These are phyloP conservation scores for Plasmodium sp. DNA, from an alignment of 169 alveolate genomes.

Conservation along the genomic window DNA sequence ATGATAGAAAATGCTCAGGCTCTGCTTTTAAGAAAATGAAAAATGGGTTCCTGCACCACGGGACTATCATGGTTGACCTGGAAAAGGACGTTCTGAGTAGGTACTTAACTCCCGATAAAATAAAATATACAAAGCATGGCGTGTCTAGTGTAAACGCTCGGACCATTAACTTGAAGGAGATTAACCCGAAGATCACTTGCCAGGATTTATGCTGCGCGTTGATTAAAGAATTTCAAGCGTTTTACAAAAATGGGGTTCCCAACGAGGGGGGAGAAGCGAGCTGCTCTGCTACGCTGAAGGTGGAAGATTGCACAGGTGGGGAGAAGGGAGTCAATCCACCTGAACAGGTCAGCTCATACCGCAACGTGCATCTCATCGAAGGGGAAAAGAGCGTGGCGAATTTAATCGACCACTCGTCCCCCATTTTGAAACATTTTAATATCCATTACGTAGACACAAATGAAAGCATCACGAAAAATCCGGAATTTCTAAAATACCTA, in stretches of 20 bases:
- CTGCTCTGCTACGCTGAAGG: neutral
- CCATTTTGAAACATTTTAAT: neutral
- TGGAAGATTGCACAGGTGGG: neutral
- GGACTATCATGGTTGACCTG: conserved; percentile 89
- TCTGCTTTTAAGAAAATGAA: conserved; percentile 91
- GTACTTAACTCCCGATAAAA: conserved; percentile 89
- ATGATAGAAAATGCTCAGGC: conserved; percentile 91
- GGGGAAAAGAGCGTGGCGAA: neutral
- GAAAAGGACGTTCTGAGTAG: conserved; percentile 79
- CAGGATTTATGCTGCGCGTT: conserved; percentile 78
- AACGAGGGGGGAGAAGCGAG: neutral
- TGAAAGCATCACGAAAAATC: conserved; percentile 63
- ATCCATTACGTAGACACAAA: conserved; percentile 57
- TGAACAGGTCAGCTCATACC: neutral
- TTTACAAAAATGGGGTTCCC: neutral
- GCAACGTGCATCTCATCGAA: neutral
- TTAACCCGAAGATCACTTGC: conserved; percentile 76
- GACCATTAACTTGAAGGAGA: conserved; percentile 81
- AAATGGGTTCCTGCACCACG: conserved; percentile 92
- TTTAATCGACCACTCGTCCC: conserved; percentile 1
- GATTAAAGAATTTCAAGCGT: conserved; percentile 72
- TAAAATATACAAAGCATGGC: conserved; percentile 85
- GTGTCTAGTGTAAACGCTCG: conserved; percentile 88
- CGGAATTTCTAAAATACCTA: conserved; percentile 47
- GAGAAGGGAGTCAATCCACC: neutral